Conservation (phyloP, 169 alveolate species). For the Cryptosporidium muris region DNA sequence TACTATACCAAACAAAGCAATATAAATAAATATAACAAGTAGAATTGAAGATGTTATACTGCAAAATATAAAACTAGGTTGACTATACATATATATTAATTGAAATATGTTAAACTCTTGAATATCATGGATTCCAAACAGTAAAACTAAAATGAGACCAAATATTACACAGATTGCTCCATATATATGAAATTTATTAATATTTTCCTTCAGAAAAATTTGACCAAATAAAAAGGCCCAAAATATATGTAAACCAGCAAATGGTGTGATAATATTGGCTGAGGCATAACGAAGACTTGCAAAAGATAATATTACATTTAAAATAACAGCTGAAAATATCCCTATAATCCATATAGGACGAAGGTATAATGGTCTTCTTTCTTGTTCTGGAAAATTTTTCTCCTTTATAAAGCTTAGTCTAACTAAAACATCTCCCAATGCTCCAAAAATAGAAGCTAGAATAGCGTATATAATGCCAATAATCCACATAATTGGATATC, state of each 20-base stretch:
- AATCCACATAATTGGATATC: conserved; percentile 33
- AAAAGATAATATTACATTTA: conserved; percentile 39
- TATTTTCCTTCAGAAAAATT: conserved; percentile 32
- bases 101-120: conserved; percentile 27
- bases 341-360: conserved; percentile 69
- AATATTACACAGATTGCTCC: conserved; percentile 36
- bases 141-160: conserved; percentile 27
- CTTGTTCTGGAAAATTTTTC: background rate
- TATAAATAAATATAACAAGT: conserved; percentile 29
- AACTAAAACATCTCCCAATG: conserved; percentile 53
- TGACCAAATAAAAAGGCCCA: conserved; percentile 56
- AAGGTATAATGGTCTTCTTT: conserved; percentile 42
- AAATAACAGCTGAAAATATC: conserved; percentile 35
- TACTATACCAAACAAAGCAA: conserved; percentile 48
- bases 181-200: conserved; percentile 22
- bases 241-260: conserved; percentile 67
- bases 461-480: conserved; percentile 52
- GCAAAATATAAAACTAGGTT: conserved; percentile 22
- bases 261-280: conserved; percentile 61
- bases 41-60: conserved; percentile 8
- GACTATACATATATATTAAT: conserved; percentile 7
- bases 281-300: conserved; percentile 55
- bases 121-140: conserved; percentile 58
- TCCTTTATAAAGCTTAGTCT: conserved; percentile 43
- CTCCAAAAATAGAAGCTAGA: conserved; percentile 47